A percentile compares a stretch with the other conserved stretches of the same genome.
phyloP scores from a whole-genome alignment of 2,329 filamentous ascomycete species.

The Fusarium keratoplasticum region DNA sequence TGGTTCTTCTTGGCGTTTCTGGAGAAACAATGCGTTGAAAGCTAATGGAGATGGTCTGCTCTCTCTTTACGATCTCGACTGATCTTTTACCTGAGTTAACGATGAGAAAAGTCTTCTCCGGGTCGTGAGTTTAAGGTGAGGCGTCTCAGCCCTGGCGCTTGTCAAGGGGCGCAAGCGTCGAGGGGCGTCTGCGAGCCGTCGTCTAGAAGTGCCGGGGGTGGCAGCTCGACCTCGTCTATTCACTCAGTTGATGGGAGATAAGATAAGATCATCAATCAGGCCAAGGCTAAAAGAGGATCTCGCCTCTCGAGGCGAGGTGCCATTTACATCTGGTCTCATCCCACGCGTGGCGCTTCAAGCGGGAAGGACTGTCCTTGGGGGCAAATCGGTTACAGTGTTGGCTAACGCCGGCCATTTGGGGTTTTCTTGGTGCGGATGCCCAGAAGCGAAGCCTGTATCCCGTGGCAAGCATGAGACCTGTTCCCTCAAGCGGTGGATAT shows the following conservation, averaged over 20 bases:
- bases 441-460: background rate
- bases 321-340: background rate
- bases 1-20: background rate
- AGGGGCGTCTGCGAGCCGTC: background rate
- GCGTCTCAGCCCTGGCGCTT: conserved; percentile 14
- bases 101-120: background rate
- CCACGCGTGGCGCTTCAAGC: background rate
- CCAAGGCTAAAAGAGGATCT: background rate
- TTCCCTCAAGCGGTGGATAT: background rate
- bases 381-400: background rate
- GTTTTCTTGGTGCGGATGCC: background rate
- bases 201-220: background rate
- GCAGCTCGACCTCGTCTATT: background rate
- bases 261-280: conserved; percentile 6
- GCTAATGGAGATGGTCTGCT: background rate
- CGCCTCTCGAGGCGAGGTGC: background rate
- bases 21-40: background rate
- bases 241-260: background rate
- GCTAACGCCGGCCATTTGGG: background rate
- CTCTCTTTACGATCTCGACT: background rate
- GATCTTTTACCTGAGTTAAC: background rate
- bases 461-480: background rate
- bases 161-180: background rate
- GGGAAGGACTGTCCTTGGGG: background rate
- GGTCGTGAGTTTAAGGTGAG: conserved; percentile 8